These are phyloP conservation scores for Saccharomyces hybrid DNA, from an alignment of 1,139 yeast species.

Conservation along the genomic window DNA sequence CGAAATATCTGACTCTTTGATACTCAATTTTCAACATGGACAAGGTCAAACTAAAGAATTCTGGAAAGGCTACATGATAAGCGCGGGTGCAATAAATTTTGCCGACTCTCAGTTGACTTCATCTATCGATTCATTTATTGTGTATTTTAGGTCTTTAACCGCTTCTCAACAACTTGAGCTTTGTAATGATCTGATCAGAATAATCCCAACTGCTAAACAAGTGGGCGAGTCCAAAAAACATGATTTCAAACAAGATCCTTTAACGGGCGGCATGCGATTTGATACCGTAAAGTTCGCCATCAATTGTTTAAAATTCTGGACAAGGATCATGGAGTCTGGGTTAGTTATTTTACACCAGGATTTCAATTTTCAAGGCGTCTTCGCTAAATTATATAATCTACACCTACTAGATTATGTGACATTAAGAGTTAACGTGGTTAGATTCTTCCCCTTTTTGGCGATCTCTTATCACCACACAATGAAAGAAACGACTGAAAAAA, in stretches of 20 bases:
- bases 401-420: slow-evolving; percentile 30
- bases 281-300: slow-evolving; percentile 18
- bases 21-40: not conserved
- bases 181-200: slow-evolving; percentile 15
- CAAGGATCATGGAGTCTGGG: slow-evolving; percentile 29
- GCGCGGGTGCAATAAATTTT: slow-evolving; percentile 58
- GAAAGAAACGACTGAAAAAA: slow-evolving; percentile 1
- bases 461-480: slow-evolving; percentile 7
- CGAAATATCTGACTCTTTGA: not conserved
- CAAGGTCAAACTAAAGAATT: slow-evolving; percentile 30
- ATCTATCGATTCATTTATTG: slow-evolving; percentile 40
- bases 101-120: slow-evolving; percentile 41
- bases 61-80: slow-evolving; percentile 49
- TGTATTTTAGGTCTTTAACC: slow-evolving; percentile 26
- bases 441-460: slow-evolving; percentile 18
- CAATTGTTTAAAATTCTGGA: slow-evolving; percentile 29
- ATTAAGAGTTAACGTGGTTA: slow-evolving; percentile 13
- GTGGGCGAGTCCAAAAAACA: slow-evolving; percentile 21
- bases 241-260: not conserved
- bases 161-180: slow-evolving; percentile 8
- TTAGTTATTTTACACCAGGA: slow-evolving; percentile 28
- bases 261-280: slow-evolving; percentile 9
- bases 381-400: slow-evolving; percentile 48
- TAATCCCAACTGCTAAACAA: slow-evolving; percentile 16
- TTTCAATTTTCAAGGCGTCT: slow-evolving; percentile 39